Base-by-base conservation (phyloP, 192 early-diverging fungal genomes). In the Coemansia sp. region DNA sequence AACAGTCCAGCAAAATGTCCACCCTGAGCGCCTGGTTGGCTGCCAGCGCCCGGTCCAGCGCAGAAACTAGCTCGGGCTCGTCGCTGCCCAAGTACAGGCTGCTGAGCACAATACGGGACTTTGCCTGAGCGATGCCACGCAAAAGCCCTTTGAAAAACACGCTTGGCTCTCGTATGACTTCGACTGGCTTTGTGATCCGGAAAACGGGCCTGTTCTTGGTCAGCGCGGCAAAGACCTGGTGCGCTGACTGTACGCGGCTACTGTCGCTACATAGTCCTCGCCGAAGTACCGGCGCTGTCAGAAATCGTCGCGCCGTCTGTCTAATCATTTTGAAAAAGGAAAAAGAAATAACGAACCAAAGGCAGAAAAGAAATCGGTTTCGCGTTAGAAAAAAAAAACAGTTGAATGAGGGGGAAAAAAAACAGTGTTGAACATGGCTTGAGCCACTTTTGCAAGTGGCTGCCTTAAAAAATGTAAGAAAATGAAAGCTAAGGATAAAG, bases 21-120 rank as follows among this genome's bases (percentile, higher is more conserved):
- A 95, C 77, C 70, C 91, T 70, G 0, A 97, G 80, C 3, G 68
- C 31, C 0, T 77, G 76, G 22, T 87, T 86, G 29, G 68, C 54
- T 12, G 57, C 63, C 15, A 95, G 75, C 8, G 93, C 92, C 34
- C 70, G 66, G 20, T 85, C 80, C 20, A 97, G 80, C 1, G 79
- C 81, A 15, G 85, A 68, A 7, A 92, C 78, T 59, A 99, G 82
- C 65, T 95, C 94, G 15, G 79, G 77, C 77, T 98, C 95, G 10
- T 84, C 76, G 60, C 89, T 82, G 27, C 97, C 97, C 11, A 99
- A 85, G 66, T 99, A 99, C 31, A 99, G 86, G 12, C 95, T 93
- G 8, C 93, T 92, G 27, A 99, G 80, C 44, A 85, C 87, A n/a
- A 99, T 92, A 1, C 91, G 88, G 8, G 81, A 73, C 64, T 88